Percentiles rank a stretch among this genome's conserved stretches.
phyloP scores from a whole-genome alignment of 2,329 filamentous ascomycete species.

The Sclerotinia glacialis region DNA sequence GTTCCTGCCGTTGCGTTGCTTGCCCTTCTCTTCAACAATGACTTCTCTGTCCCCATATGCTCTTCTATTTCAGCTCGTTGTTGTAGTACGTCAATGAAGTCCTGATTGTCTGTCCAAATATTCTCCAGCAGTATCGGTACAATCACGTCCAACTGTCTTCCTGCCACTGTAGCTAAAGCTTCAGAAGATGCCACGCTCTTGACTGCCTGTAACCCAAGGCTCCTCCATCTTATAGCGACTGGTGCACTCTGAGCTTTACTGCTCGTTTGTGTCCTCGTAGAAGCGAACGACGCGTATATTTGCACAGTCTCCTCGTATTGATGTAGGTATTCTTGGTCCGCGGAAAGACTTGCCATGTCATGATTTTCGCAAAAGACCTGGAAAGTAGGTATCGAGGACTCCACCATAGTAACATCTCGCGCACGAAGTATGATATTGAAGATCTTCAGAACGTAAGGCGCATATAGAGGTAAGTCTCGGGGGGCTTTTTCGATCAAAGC shows the following conservation, averaged over 20 bases:
- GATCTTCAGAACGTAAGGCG: slow-evolving; percentile 78
- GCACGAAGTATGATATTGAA: slow-evolving; percentile 80
- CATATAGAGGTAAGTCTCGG: slow-evolving; percentile 86
- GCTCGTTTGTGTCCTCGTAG: slow-evolving; percentile 52
- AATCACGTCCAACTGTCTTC: slow-evolving; percentile 72
- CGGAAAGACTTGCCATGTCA: slow-evolving; percentile 79
- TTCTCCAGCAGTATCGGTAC: slow-evolving; percentile 86
- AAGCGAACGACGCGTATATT: slow-evolving; percentile 77
- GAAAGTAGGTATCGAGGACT: slow-evolving; percentile 83
- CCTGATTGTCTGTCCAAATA: slow-evolving; percentile 70
- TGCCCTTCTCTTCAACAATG: slow-evolving; percentile 61
- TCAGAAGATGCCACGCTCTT: slow-evolving; percentile 79
- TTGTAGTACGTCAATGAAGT: slow-evolving; percentile 66
- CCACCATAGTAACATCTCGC: slow-evolving; percentile 86
- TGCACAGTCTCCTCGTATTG: slow-evolving; percentile 81
- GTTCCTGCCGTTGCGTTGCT: slow-evolving; percentile 79
- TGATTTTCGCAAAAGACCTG: slow-evolving; percentile 86
- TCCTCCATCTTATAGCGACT: slow-evolving; percentile 74
- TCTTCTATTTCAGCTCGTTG: slow-evolving; percentile 66
- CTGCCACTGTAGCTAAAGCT: slow-evolving; percentile 69
- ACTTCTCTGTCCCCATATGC: slow-evolving; percentile 62
- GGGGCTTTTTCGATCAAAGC: slow-evolving; percentile 91
- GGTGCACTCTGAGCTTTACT: slow-evolving; percentile 64
- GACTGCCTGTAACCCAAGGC: slow-evolving; percentile 72
- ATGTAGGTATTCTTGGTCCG: slow-evolving; percentile 76